These are phyloP conservation scores for Dendrocalamus latiflorus DNA, from an alignment of 202 grass and related monocot genomes.

Conservation along the genomic window DNA sequence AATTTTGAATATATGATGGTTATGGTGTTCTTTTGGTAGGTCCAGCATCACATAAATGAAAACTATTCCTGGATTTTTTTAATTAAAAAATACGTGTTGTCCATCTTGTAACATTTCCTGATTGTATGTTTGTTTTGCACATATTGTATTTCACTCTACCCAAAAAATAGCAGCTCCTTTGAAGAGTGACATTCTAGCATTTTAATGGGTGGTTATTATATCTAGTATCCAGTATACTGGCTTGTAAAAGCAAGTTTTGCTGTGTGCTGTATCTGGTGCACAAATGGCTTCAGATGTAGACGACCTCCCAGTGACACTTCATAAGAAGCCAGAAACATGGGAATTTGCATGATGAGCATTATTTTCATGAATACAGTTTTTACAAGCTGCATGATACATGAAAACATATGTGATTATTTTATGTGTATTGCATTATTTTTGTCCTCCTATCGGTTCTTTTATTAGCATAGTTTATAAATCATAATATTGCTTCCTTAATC, in stretches of 20 bases:
- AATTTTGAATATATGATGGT: neutral
- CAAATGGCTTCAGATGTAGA: neutral
- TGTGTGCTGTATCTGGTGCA: neutral
- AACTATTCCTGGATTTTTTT: neutral
- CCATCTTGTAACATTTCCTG: neutral
- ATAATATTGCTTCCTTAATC: neutral
- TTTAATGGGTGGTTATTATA: neutral
- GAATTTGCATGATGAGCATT: neutral
- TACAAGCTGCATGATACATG: neutral
- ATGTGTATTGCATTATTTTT: neutral
- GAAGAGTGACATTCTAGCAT: neutral
- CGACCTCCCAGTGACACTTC: neutral
- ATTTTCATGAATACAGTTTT: neutral
- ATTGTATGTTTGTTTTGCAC: neutral
- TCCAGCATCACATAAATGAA: neutral
- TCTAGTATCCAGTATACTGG: neutral
- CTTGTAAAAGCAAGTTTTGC: neutral
- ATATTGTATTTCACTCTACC: neutral
- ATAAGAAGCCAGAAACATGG: neutral
- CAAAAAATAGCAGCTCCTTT: neutral
- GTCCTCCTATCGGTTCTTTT: neutral
- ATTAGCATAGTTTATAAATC: neutral
- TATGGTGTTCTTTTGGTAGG: neutral
- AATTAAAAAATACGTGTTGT: neutral
- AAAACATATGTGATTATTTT: neutral